Evolutionary conservation across 2,329 filamentous ascomycete species (phyloP), one percentile per base, ranked within the genome.

Genomic region (Colletotrichum sp.): DNA sequence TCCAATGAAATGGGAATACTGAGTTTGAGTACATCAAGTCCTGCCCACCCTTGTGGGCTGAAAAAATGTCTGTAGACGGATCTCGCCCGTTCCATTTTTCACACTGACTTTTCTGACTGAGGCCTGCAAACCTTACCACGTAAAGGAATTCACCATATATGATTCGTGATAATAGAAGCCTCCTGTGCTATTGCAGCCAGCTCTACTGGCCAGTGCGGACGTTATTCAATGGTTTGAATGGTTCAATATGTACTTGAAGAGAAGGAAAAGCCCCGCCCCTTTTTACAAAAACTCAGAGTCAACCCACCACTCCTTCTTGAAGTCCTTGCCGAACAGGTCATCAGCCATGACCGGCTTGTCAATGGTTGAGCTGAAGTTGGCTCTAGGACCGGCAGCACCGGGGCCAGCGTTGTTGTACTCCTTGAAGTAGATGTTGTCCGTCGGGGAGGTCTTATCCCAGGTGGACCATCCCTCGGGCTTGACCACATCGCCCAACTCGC

Each of bases 401-500:
- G 82, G 80, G 1, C 91, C 90, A 8, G 84, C 86, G 79, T 92
- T 92, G 15, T 79, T 82, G 78, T 86, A 91, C 81, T 92, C 91
- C 16, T 82, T 84, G 72, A 88, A 91, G n/a, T 82, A 82, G 6
- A 91, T 87, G 71, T 88, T 78, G 13, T 84, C 86, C 2, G 88
- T 91, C 27, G 77, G 82, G 39, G 83, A 83, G 3, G 30, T 39
- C 5, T 48, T 25, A 9, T 78, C 66, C 90, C 90, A 92, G 28
- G 82, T 79, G 8, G 81, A 80, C 90, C 90, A 91, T 1, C 90
- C 90, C 5, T 84, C 84, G 4, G 82, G 76, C 73, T 90, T 90
- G 77, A 92, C 86, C 9, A 91, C 88, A 15, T 83, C 82, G 5
- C 83, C 82, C 72, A 92, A 79, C 8, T 79, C 78, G 8, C 87